Base-by-base conservation (phyloP, 495 filamentous ascomycete species). In the Tuber calosporum region DNA sequence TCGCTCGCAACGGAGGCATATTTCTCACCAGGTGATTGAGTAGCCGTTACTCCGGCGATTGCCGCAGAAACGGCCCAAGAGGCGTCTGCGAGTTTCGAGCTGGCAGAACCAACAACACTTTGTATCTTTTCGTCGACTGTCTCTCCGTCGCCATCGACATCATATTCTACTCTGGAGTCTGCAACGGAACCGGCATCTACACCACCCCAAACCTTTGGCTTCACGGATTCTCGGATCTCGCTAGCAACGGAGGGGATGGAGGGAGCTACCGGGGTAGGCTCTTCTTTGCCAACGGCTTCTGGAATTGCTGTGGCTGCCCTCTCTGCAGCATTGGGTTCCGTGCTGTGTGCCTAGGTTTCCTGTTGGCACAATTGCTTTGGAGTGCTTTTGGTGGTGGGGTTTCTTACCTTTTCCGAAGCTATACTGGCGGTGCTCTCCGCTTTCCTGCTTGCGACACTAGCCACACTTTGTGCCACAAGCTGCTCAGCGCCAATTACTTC, bases 261-360 rank as follows among this genome's bases (percentile, higher is more conserved):
- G 70, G 84, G 82, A 13, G 82, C 72, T 37, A 73, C 48, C 67
- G 41, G 53, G 48, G 74, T 70, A 36, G 67, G 58, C 70, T 77
- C 74, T 8, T 84, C 79, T 0, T 84, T 81, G 26, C 87, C 86
- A 66, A 90, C 82, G 19, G 87, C 87, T 71, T 85, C 85, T 15
- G 82, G 86, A 73, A 88, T 83, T 9, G 85, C 84, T 58, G 79
- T 81, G 40, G 84, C 83, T 34, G 85, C 88, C 74, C 85, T 77
- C 73, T 88, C 89, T 36, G 67, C 77, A 79, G 41, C 82, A 79
- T 79, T 85, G 81, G 58, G 80, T 80, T 79, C 69, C 22, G 73
- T 77, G 48, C 36, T 66, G 2, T 72, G 68, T 41, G 67, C 67
- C 75, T 77, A 30, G 45, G 19, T 43, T 43, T 8, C 48, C 48